Evolutionary conservation across 2,329 filamentous ascomycete species (phyloP).

Genomic region (Alternaria infectoria): DNA sequence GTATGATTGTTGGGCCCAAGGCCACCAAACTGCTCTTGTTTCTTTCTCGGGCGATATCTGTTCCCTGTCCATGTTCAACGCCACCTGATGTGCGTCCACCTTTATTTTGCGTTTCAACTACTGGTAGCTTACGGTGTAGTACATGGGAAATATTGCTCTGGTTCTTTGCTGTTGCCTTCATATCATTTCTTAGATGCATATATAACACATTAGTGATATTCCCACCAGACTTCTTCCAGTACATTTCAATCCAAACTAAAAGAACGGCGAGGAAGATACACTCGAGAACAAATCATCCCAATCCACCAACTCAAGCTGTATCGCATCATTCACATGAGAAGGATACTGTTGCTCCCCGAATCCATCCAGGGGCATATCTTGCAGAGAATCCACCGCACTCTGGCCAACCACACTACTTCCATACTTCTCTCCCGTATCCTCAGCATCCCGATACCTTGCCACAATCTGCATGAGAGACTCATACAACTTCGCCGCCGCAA

Average conservation of each 20-base stretch:
- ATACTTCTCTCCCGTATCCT: not conserved
- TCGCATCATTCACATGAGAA: not conserved
- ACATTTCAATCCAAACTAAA: no score
- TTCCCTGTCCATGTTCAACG: no score
- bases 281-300: not conserved
- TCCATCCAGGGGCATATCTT: not conserved
- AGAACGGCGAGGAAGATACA: not conserved
- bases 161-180: no score
- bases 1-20: constrained; percentile 18
- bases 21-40: not conserved
- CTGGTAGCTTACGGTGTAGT: no score
- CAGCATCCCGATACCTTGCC: not conserved
- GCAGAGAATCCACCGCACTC: not conserved
- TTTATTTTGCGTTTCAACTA: no score
- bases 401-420: not conserved
- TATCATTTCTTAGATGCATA: no score
- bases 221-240: no score
- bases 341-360: not conserved
- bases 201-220: no score
- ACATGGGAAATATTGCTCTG: no score
- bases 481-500: not conserved
- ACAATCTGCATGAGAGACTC: not conserved
- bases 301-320: not conserved
- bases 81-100: no score
- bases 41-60: no score